Conservation (phyloP, 257 asterid species). For the Phtheirospermum japonicum region DNA sequence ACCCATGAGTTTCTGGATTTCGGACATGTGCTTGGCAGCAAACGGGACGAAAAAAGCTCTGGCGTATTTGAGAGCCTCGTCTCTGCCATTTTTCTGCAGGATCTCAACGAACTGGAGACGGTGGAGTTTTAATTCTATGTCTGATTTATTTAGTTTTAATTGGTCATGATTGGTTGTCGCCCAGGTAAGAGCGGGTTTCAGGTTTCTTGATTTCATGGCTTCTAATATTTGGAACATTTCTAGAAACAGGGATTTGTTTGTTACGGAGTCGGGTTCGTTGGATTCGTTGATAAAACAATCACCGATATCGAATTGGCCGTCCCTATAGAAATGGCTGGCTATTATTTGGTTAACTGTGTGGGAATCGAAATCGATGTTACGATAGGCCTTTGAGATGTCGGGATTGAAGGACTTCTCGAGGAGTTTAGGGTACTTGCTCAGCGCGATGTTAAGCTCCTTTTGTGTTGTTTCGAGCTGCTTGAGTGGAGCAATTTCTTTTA, state of each 20-base stretch:
- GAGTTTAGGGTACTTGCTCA: slow-evolving; percentile 77
- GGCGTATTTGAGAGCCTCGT: slow-evolving; percentile 70
- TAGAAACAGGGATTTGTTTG: slow-evolving; percentile 52
- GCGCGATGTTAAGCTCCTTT: slow-evolving; percentile 70
- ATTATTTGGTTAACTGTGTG: slow-evolving; percentile 69
- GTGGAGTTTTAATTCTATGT: slow-evolving; percentile 78
- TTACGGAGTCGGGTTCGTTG: slow-evolving; percentile 50
- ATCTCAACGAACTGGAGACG: slow-evolving; percentile 78
- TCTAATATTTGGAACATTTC: slow-evolving; percentile 76
- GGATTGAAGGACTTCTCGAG: slow-evolving; percentile 79
- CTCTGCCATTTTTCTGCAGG: slow-evolving; percentile 64
- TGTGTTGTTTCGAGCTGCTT: slow-evolving; percentile 74
- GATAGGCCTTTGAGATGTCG: slow-evolving; percentile 83
- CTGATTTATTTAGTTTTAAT: slow-evolving; percentile 55
- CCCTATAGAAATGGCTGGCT: slow-evolving; percentile 81
- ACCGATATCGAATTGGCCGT: slow-evolving; percentile 79
- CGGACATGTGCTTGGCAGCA: slow-evolving; percentile 60
- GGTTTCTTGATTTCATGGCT: slow-evolving; percentile 63
- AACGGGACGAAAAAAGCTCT: slow-evolving; percentile 57
- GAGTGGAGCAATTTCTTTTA: slow-evolving; percentile 70
- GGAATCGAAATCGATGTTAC: slow-evolving; percentile 66
- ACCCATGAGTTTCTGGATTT: slow-evolving; percentile 82
- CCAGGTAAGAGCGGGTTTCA: slow-evolving; percentile 84
- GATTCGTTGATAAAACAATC: slow-evolving; percentile 68
- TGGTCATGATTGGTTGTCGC: slow-evolving; percentile 57